Percentiles rank a stretch among this genome's conserved stretches.
Conservation (phyloP, 331 rosid genomes). For the Quercus phellos region DNA sequence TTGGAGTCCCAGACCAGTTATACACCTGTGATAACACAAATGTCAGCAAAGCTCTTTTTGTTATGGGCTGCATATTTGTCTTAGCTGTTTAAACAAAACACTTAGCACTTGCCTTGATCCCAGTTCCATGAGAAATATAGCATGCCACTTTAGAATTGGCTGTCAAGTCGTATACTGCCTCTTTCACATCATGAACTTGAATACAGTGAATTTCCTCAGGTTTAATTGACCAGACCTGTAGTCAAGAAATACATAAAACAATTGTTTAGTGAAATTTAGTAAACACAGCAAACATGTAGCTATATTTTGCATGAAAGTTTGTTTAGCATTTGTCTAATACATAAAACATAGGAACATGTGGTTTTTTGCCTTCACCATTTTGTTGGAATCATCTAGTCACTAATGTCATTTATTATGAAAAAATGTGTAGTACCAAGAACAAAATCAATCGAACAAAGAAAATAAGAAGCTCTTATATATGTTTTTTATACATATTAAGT, state of each 20-base stretch:
- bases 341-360: neutral
- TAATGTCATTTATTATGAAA: neutral
- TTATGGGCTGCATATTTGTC: conserved; percentile 14
- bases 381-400: too few relatives aligned
- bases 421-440: neutral
- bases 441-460: too few relatives aligned
- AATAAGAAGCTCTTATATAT: too few relatives aligned
- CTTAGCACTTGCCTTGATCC: conserved; percentile 62
- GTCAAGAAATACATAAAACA: neutral
- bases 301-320: too few relatives aligned
- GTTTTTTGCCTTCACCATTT: neutral
- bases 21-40: conserved; percentile 45
- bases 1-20: conserved; percentile 60
- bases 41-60: neutral
- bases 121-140: conserved; percentile 78
- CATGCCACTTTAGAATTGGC: conserved; percentile 62
- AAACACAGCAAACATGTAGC: neutral
- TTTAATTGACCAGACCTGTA: conserved; percentile 67
- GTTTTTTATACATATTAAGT: too few relatives aligned
- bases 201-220: conserved; percentile 63
- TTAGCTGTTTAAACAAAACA: conserved; percentile 1
- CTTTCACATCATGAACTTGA: conserved; percentile 72
- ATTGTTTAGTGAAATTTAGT: conserved; percentile 3
- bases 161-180: conserved; percentile 58
- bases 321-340: too few relatives aligned